Evolutionary conservation across 352 stramenopile genomes (phyloP).

Genomic region (Pythium dissotocum): DNA sequence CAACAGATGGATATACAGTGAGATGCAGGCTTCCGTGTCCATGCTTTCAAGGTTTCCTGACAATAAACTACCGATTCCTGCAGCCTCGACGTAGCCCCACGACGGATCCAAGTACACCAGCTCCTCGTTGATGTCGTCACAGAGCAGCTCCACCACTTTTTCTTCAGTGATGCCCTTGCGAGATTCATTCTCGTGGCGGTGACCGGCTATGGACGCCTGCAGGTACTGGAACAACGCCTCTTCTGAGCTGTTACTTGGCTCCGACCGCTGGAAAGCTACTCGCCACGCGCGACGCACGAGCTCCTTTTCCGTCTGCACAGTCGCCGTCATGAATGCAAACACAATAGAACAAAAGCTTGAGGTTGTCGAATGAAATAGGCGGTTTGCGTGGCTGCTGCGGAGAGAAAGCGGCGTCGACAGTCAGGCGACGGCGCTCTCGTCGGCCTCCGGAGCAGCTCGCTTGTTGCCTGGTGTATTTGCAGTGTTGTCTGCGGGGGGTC

Average conservation of each 20-base stretch:
- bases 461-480: neutral
- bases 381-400: neutral
- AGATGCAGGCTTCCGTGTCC: conserved; percentile 41
- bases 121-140: conserved; percentile 41
- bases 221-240: conserved; percentile 16
- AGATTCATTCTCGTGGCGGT: neutral
- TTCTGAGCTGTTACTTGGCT: neutral
- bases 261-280: conserved; percentile 8
- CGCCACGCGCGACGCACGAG: conserved; percentile 23
- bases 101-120: conserved; percentile 38
- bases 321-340: neutral
- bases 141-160: conserved; percentile 14
- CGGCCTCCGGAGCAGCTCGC: neutral
- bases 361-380: neutral
- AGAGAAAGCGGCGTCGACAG: neutral
- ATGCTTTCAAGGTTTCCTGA: neutral
- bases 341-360: neutral
- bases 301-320: neutral
- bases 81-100: conserved; percentile 58
- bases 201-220: neutral
- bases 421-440: neutral
- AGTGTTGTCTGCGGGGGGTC: neutral
- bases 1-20: neutral
- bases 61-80: conserved; percentile 47
- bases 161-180: conserved; percentile 10